Evolutionary conservation across 2,329 filamentous ascomycete genomes (phyloP), one percentile per base, ranked within the genome.

Genomic region (Blastomyces percursus): DNA sequence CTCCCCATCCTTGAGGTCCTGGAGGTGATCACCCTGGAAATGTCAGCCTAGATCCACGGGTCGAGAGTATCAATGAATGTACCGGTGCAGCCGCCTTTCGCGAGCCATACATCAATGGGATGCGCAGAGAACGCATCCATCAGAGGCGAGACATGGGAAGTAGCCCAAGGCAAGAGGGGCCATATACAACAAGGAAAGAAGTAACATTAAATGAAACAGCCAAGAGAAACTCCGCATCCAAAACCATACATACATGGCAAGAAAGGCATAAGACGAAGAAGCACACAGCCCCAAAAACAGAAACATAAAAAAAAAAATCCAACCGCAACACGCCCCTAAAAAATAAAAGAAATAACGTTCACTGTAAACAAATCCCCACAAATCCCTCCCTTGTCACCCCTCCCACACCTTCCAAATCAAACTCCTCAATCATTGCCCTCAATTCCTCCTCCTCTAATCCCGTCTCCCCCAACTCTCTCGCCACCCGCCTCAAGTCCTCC

Each of bases 351-450:
- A 48, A 48, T 3, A 11, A 21, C n/a, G n/a, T 27, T 77, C 69
- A 80, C 69, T 80, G 78, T 73, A 86, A 77, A 73, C 85, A 87
- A 67, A 87, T 87, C n/a, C 82, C 81, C 68, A 87, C 78, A 76
- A 87, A 87, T 64, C 84, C 84, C 64, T 87, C 84, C 69, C 82
- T 73, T 57, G 79, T 81, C 67, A 87, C 86, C 63, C 82, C 91
- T 12, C 92, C 92, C 69, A 96, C 95, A 1, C 91, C 93, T 72
- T 96, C 90, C 67, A 96, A 82, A 78, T 99, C 94, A 78, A 97
- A 95, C 76, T 97, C 93, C 71, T 96, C 91, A 78, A 99, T 94
- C 94, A 99, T 99, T 67, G 91, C 91, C 69, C 85, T 82, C 65
- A 99, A 81, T 75, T 99, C 94, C 70, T 95, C 89, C 71, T 99